A percentile compares a stretch with the other conserved stretches of the same genome.
Conservation (phyloP, 768 basidiomycete genomes). For the Rubroboletus pulcherrimus region DNA sequence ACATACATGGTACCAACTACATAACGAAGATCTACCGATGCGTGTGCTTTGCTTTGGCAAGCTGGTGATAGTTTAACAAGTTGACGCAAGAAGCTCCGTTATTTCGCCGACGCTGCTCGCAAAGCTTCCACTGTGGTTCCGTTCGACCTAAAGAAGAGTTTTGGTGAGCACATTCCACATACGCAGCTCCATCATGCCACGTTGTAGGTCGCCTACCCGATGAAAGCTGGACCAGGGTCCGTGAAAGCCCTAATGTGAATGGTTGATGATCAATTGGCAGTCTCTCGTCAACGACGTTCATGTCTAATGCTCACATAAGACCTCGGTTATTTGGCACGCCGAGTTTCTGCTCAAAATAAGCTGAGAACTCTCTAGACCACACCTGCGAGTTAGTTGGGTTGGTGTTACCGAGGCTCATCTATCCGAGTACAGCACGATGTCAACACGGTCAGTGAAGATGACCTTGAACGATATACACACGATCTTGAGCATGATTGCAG, state of each 20-base stretch:
- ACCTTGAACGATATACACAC: constrained; percentile 37
- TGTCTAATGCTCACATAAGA: constrained; percentile 46
- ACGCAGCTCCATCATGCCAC: not conserved
- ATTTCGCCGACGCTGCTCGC: not conserved
- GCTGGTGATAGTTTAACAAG: too few relatives aligned
- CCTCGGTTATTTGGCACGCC: constrained; percentile 49
- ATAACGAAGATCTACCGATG: too few relatives aligned
- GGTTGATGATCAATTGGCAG: not conserved
- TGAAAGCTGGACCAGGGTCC: constrained; percentile 24
- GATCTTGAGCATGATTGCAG: constrained; percentile 55
- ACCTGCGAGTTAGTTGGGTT: constrained; percentile 41
- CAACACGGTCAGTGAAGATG: not conserved
- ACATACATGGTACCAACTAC: too few relatives aligned
- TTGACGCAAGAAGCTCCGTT: too few relatives aligned
- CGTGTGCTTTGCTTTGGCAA: too few relatives aligned
- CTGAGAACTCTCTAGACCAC: constrained; percentile 55
- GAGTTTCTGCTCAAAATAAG: constrained; percentile 53
- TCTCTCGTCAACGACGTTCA: not conserved
- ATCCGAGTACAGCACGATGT: not conserved
- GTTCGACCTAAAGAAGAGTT: constrained; percentile 1
- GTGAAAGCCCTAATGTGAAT: constrained; percentile 18
- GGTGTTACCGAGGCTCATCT: constrained; percentile 60
- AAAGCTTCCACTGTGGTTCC: constrained; percentile 15
- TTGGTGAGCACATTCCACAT: not conserved
- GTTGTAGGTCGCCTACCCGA: constrained; percentile 17